These are phyloP conservation scores for Clathrospora elynae DNA, from an alignment of 2,329 filamentous ascomycete species.

Conservation along the genomic window DNA sequence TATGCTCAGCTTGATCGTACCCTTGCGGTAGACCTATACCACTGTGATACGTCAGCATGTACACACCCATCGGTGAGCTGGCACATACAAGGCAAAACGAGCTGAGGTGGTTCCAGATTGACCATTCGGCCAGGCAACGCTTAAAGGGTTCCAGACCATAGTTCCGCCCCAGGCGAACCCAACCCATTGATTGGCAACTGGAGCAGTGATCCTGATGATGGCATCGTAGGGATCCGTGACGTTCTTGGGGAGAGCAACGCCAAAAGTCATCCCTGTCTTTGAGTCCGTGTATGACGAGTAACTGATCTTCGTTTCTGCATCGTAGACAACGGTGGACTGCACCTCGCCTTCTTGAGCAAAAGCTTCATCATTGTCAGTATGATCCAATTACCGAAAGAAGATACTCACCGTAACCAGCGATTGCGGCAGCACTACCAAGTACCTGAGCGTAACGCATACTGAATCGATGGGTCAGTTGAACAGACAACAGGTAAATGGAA, in stretches of 20 bases:
- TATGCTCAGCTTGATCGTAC: slow-evolving; percentile 38
- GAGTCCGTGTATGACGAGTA: slow-evolving; percentile 38
- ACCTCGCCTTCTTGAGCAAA: slow-evolving; percentile 39
- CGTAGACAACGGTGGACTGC: slow-evolving; percentile 37
- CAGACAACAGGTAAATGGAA: slow-evolving; percentile 8
- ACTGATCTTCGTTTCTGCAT: slow-evolving; percentile 39
- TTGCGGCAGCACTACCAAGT: slow-evolving; percentile 35
- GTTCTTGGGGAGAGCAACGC: slow-evolving; percentile 39
- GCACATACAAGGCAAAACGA: slow-evolving; percentile 40
- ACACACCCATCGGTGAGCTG: neutral
- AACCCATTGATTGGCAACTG: slow-evolving; percentile 33
- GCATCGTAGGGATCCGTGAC: slow-evolving; percentile 41
- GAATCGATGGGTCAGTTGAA: slow-evolving; percentile 5
- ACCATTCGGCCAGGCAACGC: slow-evolving; percentile 40
- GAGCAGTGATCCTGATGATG: slow-evolving; percentile 38
- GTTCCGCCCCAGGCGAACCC: slow-evolving; percentile 42
- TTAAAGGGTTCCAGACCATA: slow-evolving; percentile 45
- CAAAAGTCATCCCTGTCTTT: slow-evolving; percentile 38
- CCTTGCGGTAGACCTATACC: slow-evolving; percentile 32
- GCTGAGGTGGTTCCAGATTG: slow-evolving; percentile 35
- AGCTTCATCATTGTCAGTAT: slow-evolving; percentile 24
- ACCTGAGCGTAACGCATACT: slow-evolving; percentile 38
- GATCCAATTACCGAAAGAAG: neutral
- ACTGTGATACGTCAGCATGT: slow-evolving; percentile 29
- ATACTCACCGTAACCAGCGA: slow-evolving; percentile 32